Evolutionary conservation across 352 stramenopile species (phyloP).

Genomic region (Phytophthora agathidicida): DNA sequence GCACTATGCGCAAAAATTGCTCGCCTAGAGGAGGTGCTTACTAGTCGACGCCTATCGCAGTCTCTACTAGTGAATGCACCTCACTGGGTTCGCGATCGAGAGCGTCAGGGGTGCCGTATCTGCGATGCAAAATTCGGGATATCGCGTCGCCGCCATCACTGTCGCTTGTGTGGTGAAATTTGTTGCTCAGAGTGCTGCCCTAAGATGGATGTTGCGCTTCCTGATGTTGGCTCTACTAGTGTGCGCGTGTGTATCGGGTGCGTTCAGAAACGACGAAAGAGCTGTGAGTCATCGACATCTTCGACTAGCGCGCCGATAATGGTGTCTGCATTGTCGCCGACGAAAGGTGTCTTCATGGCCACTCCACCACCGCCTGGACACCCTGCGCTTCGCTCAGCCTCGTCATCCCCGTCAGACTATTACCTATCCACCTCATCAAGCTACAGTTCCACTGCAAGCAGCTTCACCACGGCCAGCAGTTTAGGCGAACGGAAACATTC

Average conservation of each 20-base stretch:
- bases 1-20: constrained; percentile 57
- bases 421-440: constrained; percentile 52
- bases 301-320: constrained; percentile 26
- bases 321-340: constrained; percentile 33
- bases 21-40: constrained; percentile 74
- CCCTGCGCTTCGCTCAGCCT: constrained; percentile 26
- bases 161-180: constrained; percentile 77
- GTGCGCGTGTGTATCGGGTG: constrained; percentile 75
- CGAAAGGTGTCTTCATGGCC: constrained; percentile 7
- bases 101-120: constrained; percentile 59
- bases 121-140: constrained; percentile 74
- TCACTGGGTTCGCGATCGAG: constrained; percentile 73
- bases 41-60: constrained; percentile 69
- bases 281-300: constrained; percentile 36
- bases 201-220: constrained; percentile 82
- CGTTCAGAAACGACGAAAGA: constrained; percentile 64
- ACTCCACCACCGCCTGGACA: constrained; percentile 31
- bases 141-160: constrained; percentile 79
- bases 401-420: constrained; percentile 50
- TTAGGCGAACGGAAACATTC: constrained; percentile 61
- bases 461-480: constrained; percentile 38
- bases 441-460: constrained; percentile 36
- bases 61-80: constrained; percentile 69
- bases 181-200: constrained; percentile 79
- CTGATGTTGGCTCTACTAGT: constrained; percentile 60